Evolutionary conservation across 352 stramenopile genomes (phyloP), one percentile per base, ranked within the genome.

Genomic region (Elongisporangium senticosum): DNA sequence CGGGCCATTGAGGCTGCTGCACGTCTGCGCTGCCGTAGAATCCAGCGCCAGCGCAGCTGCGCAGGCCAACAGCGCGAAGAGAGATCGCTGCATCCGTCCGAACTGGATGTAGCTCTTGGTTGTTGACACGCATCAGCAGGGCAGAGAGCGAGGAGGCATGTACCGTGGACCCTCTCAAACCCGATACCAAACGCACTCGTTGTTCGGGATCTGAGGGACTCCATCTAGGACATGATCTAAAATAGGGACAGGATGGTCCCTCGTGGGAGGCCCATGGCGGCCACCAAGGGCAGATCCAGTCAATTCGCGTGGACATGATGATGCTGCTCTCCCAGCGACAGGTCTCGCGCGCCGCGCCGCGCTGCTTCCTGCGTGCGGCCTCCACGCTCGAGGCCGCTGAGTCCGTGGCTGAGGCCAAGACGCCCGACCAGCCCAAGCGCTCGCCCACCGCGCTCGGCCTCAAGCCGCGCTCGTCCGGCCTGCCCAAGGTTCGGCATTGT

Each of bases 1-100:
- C 21, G 82, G 82, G 14, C 82, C 82, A n/a, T 83, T 90, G 11
- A 86, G 65, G 37, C 79, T 90, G 60, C 79, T 92, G 61, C 82
- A 92, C 7, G 55, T 52, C 7, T 14, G 21, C 2, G 39, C 39
- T 33, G 33, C 19, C 13, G 23, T 49, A 20, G 48, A 19, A 4
- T 53, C 23, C 2, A 64, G 43, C 48, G 33, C 51, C 40, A 43
- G 28, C 14, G n/a, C 43, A 10, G 50, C 37, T 24, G 68, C 47
- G 62, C 33, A 14, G 13, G 33, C 33, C 33, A 43, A 43, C 33
- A 43, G 13, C 33, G 4, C 33, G 33, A 43, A 43, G 33, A 43
- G 33, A 11, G 48, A 55, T 37, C 19, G 52, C 23, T n/a, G 23
- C 51, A 54, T 57, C 56, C 23, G 51, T 28, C n/a, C 10, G 24